Percentiles rank a stretch among this genome's conserved stretches.
phyloP scores from a whole-genome alignment of 1,284 basidiomycete genomes.

The Puccinia coronata region DNA sequence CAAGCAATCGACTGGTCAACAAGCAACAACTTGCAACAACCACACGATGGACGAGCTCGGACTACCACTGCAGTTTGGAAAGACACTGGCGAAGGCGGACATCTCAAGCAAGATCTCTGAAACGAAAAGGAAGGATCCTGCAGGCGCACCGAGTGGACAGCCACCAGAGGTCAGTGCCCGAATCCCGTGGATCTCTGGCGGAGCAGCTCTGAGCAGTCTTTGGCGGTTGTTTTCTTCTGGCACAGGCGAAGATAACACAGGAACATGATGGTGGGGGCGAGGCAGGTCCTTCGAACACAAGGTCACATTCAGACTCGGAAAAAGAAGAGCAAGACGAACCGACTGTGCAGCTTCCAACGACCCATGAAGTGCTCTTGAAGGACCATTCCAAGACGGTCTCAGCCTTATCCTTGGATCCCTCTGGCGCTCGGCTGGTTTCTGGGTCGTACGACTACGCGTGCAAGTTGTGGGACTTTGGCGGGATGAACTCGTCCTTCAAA shows the following conservation, averaged over 20 bases:
- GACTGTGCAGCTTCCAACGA: constrained; percentile 58
- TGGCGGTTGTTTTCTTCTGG: background rate
- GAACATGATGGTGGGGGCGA: background rate
- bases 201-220: background rate
- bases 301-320: constrained; percentile 12
- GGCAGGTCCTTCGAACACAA: background rate
- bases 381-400: constrained; percentile 94
- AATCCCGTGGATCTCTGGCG: background rate
- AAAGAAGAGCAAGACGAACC: constrained; percentile 3
- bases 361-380: constrained; percentile 82
- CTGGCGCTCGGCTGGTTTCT: constrained; percentile 84
- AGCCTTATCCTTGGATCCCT: constrained; percentile 84
- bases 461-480: constrained; percentile 99
- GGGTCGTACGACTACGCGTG: constrained; percentile 96
- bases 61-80: constrained; percentile 44
- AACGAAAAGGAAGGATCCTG: constrained; percentile 35
- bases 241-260: background rate
- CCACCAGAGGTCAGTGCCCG: constrained; percentile 11
- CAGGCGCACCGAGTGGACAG: background rate
- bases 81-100: constrained; percentile 23
- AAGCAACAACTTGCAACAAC: too few species aligned
- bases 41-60: constrained; percentile 44
- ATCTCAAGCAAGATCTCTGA: constrained; percentile 41
- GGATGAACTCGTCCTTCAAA: constrained; percentile 80
- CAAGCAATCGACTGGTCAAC: too few species aligned